Evolutionary conservation across 495 filamentous ascomycete genomes (phyloP), one percentile per base, ranked within the genome.

Genomic region (Cercophora sp.): DNA sequence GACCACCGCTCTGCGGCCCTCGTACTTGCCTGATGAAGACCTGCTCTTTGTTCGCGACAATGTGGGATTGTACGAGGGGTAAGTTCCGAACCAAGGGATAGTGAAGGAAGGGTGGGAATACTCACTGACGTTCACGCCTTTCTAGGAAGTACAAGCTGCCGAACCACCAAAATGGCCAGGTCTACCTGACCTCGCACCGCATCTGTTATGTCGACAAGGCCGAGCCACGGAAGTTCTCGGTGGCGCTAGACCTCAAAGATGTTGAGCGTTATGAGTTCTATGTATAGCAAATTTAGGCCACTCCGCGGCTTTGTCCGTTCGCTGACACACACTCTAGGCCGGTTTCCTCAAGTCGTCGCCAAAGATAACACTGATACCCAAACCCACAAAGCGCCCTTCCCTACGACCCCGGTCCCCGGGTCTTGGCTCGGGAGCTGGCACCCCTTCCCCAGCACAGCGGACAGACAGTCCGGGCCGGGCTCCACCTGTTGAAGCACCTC

Each of bases 41-140:
- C 74, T 96, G 25, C 81, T 97, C 51, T 97, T 96, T 74, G 90
- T 99, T 54, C 91, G 96, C 71, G 89, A 96, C 79, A 87, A 87
- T 68, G 93, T 97, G 63, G 93, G 94, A 60, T 75, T 99, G 56
- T 99, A 99, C 72, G 88, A 96, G 77, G 93, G 94, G 91, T 96
- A 75, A 71, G 85, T 62, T 13, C 13, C n/a, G n/a, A n/a, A n/a
- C n/a, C n/a, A n/a, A n/a, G n/a, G n/a, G n/a, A n/a, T n/a, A n/a
- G n/a, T n/a, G n/a, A n/a, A n/a, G n/a, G n/a, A n/a, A n/a, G n/a
- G 29, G 29, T 32, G 29, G 8, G 29, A 6, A 13, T 13, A 32
- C 37, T 19, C 47, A 25, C 61, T 62, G 45, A 68, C 48, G 16
- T 16, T 23, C 20, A n/a, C 2, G 22, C 15, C 29, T 59, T 36